A percentile compares a stretch with the other conserved stretches of the same genome.
phyloP scores from a whole-genome alignment of 768 basidiomycete genomes.

The Pleurotus eryngii region DNA sequence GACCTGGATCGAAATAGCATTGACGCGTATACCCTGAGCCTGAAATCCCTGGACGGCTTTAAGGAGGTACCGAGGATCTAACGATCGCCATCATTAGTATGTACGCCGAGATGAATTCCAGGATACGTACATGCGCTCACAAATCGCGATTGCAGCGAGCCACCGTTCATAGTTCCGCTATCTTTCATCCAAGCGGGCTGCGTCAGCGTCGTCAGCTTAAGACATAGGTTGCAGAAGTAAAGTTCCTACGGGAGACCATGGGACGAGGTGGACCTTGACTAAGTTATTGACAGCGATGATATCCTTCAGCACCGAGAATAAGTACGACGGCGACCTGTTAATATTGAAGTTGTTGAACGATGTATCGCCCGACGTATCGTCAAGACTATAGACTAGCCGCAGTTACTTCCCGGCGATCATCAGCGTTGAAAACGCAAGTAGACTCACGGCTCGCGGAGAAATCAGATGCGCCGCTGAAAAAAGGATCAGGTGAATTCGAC shows the following conservation, averaged over 20 bases:
- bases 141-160: slow-evolving; percentile 49
- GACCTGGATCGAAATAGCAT: slow-evolving; percentile 58
- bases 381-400: slow-evolving; percentile 60
- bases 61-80: slow-evolving; percentile 71
- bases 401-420: too few species aligned
- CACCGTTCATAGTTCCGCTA: slow-evolving; percentile 64
- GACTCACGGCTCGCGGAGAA: slow-evolving; percentile 56
- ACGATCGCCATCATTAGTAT: not conserved
- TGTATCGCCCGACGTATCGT: slow-evolving; percentile 60
- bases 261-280: slow-evolving; percentile 55
- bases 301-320: slow-evolving; percentile 63
- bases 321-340: slow-evolving; percentile 52
- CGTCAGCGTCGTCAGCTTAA: too few species aligned
- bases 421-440: too few species aligned
- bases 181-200: slow-evolving; percentile 82
- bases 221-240: too few species aligned
- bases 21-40: slow-evolving; percentile 52
- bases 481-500: not conserved
- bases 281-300: slow-evolving; percentile 53
- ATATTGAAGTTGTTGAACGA: slow-evolving; percentile 57
- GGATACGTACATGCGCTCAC: slow-evolving; percentile 41
- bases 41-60: slow-evolving; percentile 73
- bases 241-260: slow-evolving; percentile 69
- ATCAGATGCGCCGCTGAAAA: slow-evolving; percentile 55
- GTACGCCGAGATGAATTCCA: not conserved